phyloP scores from a whole-genome alignment of 805 yeast genomes.

The Candida oleophila region DNA sequence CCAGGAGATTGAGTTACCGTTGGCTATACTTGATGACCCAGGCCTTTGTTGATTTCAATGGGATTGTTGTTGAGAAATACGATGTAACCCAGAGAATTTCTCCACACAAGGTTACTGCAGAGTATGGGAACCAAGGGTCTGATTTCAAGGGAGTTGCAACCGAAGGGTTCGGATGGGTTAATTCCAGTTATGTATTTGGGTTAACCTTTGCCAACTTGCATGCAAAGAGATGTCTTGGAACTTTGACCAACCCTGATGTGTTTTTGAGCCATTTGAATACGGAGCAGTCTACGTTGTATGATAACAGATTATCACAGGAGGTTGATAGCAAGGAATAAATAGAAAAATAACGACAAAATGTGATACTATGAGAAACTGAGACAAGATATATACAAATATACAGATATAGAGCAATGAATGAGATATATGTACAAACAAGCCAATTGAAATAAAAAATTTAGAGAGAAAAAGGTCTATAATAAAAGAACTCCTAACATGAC shows the following conservation, averaged over 20 bases:
- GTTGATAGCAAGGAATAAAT: conserved; percentile 1
- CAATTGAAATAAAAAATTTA: too few species aligned
- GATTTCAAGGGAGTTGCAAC: conserved; percentile 90
- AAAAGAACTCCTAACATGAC: too few species aligned
- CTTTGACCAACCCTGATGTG: conserved; percentile 69
- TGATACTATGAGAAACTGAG: not conserved
- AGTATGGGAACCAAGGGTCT: conserved; percentile 95
- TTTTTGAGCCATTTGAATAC: conserved; percentile 51
- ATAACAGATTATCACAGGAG: not conserved
- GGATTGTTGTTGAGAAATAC: conserved; percentile 93
- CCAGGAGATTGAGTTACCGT: conserved; percentile 72
- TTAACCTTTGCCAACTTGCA: conserved; percentile 61
- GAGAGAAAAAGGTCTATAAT: too few species aligned
- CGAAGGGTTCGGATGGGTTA: conserved; percentile 99
- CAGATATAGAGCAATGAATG: too few species aligned
- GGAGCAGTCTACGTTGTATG: conserved; percentile 32
- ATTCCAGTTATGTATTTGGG: conserved; percentile 79
- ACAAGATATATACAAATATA: too few species aligned
- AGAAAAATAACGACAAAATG: not conserved
- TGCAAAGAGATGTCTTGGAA: conserved; percentile 75
- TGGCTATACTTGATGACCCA: conserved; percentile 91
- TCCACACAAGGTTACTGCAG: conserved; percentile 92
- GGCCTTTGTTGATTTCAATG: conserved; percentile 88
- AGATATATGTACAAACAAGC: too few species aligned
- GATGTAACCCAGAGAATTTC: conserved; percentile 80